These are phyloP conservation scores for Aspergillus aculeatinus DNA, from an alignment of 2,329 filamentous ascomycete genomes.

Conservation along the genomic window DNA sequence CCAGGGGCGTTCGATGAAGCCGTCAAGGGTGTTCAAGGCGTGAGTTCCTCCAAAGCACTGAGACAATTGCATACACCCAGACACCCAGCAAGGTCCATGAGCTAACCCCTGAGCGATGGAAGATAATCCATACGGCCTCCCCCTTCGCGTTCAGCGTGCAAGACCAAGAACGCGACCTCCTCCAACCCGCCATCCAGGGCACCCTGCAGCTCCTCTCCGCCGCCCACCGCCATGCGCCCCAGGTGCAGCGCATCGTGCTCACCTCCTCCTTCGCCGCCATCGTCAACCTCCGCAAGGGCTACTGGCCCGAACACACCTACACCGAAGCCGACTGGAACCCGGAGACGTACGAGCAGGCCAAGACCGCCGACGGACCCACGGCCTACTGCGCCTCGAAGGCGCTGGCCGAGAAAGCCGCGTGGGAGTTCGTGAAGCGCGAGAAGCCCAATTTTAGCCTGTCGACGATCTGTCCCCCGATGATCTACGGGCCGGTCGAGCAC, in stretches of 20 bases:
- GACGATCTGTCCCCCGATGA: constrained; percentile 5
- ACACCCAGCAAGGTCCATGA: too few relatives aligned
- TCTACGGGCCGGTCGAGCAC: constrained; percentile 5
- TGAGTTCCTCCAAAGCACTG: constrained; percentile 20
- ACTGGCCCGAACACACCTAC: not conserved
- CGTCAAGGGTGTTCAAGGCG: constrained; percentile 37
- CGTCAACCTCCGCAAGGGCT: not conserved
- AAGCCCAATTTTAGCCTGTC: constrained; percentile 6
- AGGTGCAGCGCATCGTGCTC: constrained; percentile 1
- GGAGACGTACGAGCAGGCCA: not conserved
- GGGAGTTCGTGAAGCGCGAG: constrained; percentile 1
- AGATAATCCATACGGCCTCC: not conserved
- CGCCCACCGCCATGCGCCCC: not conserved
- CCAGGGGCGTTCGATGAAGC: constrained; percentile 38
- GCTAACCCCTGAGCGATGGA: too few relatives aligned
- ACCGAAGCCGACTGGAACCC: constrained; percentile 3
- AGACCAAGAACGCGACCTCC: not conserved
- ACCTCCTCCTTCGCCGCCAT: constrained; percentile 8
- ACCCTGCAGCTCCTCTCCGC: not conserved
- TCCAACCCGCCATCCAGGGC: constrained; percentile 5
- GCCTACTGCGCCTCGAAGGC: not conserved
- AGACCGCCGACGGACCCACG: not conserved
- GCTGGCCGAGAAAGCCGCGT: constrained; percentile 10
- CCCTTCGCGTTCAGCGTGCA: not conserved
- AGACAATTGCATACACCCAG: too few relatives aligned